phyloP scores from a whole-genome alignment of 148 eudicot genomes.

The Vaccinium myrtillus region DNA sequence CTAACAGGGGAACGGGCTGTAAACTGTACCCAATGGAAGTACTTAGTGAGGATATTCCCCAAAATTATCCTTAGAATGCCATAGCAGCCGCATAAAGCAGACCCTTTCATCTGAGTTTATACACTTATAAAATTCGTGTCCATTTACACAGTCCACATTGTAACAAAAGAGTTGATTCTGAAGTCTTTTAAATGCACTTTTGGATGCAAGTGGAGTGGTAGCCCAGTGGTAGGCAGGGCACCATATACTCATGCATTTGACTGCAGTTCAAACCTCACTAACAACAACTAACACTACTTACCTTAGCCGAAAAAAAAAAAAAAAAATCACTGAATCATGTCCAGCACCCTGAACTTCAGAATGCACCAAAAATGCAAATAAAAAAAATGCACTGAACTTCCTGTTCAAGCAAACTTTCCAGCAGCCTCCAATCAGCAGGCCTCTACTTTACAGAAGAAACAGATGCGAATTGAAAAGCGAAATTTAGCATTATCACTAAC shows the following conservation, averaged over 20 bases:
- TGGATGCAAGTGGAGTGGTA: too few species aligned
- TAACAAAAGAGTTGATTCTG: not conserved
- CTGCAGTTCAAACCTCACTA: too few species aligned
- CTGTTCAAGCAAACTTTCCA: not conserved
- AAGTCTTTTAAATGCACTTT: not conserved
- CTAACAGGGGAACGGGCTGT: not conserved
- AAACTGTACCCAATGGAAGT: not conserved
- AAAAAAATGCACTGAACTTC: too few species aligned
- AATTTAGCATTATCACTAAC: constrained; percentile 28
- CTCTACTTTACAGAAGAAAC: not conserved
- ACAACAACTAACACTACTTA: too few species aligned
- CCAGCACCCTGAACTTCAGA: too few species aligned
- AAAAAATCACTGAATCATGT: too few species aligned
- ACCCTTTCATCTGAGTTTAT: not conserved
- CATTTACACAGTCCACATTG: not conserved
- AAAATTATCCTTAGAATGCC: not conserved
- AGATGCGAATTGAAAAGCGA: not conserved
- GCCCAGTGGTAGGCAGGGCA: too few species aligned
- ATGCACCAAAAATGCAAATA: too few species aligned
- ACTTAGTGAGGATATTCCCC: not conserved
- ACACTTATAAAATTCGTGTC: not conserved
- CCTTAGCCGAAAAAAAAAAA: too few species aligned
- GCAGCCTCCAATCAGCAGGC: not conserved
- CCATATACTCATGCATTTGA: too few species aligned
- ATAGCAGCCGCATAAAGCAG: not conserved